A percentile compares a stretch with the other conserved stretches of the same genome.
These are phyloP conservation scores for Mortierella antarctica DNA, from an alignment of 192 early-diverging fungal genomes.

Conservation along the genomic window DNA sequence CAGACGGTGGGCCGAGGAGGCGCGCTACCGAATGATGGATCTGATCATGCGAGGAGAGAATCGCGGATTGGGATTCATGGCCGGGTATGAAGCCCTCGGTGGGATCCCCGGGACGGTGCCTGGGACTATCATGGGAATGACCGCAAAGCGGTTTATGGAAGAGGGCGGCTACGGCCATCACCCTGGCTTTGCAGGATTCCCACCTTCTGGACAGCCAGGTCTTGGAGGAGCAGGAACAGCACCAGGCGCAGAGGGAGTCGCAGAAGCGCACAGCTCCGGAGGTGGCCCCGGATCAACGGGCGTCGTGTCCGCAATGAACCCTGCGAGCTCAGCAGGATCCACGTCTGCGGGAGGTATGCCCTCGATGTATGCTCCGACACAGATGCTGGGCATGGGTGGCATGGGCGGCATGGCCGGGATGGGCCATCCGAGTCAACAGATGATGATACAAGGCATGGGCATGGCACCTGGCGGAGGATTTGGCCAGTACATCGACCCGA, in stretches of 20 bases:
- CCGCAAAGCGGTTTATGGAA: slow-evolving; percentile 34
- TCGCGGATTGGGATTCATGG: slow-evolving; percentile 16
- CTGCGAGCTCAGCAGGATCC: slow-evolving; percentile 13
- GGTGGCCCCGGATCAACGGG: slow-evolving; percentile 7
- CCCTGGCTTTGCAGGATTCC: slow-evolving; percentile 15
- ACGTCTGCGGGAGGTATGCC: slow-evolving; percentile 17
- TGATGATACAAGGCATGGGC: slow-evolving; percentile 35
- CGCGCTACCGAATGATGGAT: slow-evolving; percentile 61
- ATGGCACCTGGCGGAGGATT: slow-evolving; percentile 10
- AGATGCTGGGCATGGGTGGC: slow-evolving; percentile 25
- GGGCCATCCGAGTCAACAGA: slow-evolving; percentile 13
- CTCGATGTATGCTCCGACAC: slow-evolving; percentile 31
- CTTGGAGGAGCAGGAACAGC: not conserved
- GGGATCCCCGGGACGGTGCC: slow-evolving; percentile 27
- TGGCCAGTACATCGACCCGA: slow-evolving; percentile 29
- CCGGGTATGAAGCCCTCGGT: slow-evolving; percentile 45
- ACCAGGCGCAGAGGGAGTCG: not conserved
- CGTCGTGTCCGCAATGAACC: not conserved
- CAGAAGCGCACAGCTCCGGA: slow-evolving; percentile 2
- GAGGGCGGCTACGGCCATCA: slow-evolving; percentile 27
- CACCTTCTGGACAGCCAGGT: slow-evolving; percentile 3
- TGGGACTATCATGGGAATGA: slow-evolving; percentile 38
- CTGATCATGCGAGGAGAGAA: slow-evolving; percentile 54
- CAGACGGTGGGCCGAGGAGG: slow-evolving; percentile 66
- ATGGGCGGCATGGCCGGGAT: slow-evolving; percentile 32